Base-by-base conservation (phyloP, 1,284 basidiomycete species). In the Rhodotorula mucilaginosa region DNA sequence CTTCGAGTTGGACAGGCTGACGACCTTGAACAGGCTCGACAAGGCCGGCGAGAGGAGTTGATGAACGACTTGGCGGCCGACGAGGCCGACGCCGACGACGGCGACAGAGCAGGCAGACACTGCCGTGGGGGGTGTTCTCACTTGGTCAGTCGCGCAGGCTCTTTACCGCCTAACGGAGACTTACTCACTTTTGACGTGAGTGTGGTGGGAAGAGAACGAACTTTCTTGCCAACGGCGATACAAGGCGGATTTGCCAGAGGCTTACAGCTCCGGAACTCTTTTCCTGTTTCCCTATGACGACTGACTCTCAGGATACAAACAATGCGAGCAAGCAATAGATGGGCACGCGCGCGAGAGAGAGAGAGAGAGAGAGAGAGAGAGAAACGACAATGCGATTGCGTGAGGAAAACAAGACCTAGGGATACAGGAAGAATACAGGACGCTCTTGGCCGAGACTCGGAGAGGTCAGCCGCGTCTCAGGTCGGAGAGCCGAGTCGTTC, bases 11-110 rank as follows among this genome's bases (percentile, higher is more conserved):
- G 90, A 87, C 47, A 70, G 74, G 48, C 90, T 88, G 78, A 92
- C 85, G 77, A 95, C 84, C 70, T 83, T 85, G 85, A 92, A 90
- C 68, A 81, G 80, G 21, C 87, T 86, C 61, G 86, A 83, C 34
- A 85, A 83, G n/a, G 84, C 78, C 48, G 89, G 87, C 58, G 88
- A 83, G 65, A 89, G 85, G n/a, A 95, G 85, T 81, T 92, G 91
- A 61, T 85, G 82, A 79, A 96, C 85, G 77, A 96, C 87, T 31
- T 93, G 91, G 58, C 87, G 85, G 59, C 94, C 94, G 62, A 97
- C 94, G 68, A 93, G 89, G 19, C 93, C 93, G 58, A 92, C 86
- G 71, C 93, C 93, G 71, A 96, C 70, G 59, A 72, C 61, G 7
- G 68, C 70, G 44, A 73, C 72, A 29, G 56, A 39, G 46, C 49